Percentiles rank a stretch among this genome's conserved stretches.
These are phyloP conservation scores for Nemania sp. DNA, from an alignment of 2,329 filamentous ascomycete genomes.

Conservation along the genomic window DNA sequence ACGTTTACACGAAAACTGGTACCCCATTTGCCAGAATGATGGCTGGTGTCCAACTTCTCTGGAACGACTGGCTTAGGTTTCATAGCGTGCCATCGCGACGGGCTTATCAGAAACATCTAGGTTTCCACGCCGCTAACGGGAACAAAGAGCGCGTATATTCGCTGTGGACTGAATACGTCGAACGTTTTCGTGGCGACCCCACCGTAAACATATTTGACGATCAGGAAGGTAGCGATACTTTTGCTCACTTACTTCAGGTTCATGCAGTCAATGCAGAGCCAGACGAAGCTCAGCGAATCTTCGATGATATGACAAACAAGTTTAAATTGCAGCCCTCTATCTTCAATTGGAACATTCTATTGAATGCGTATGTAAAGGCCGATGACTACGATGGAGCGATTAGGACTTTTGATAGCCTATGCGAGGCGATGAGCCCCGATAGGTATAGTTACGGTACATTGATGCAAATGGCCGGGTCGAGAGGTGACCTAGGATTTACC, in stretches of 20 bases:
- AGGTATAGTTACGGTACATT: conserved; percentile 76
- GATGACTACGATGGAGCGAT: conserved; percentile 76
- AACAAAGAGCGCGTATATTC: conserved; percentile 60
- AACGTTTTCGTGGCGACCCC: conserved; percentile 50
- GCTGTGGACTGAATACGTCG: conserved; percentile 60
- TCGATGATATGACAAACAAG: conserved; percentile 69
- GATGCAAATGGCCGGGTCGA: conserved; percentile 76
- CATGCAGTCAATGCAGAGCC: conserved; percentile 77
- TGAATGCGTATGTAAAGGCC: conserved; percentile 76
- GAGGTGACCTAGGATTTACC: conserved; percentile 79
- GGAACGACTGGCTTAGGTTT: conserved; percentile 61
- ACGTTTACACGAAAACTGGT: conserved; percentile 46
- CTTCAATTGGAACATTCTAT: conserved; percentile 79
- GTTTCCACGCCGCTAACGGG: conserved; percentile 61
- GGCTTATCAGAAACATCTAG: conserved; percentile 63
- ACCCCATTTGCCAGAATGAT: conserved; percentile 55
- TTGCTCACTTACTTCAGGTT: conserved; percentile 74
- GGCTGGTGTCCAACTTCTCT: conserved; percentile 59
- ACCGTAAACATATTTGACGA: conserved; percentile 49
- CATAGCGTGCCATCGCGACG: conserved; percentile 57
- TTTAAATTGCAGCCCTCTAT: conserved; percentile 69
- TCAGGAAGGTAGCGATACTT: conserved; percentile 53
- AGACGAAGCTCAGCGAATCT: conserved; percentile 67
- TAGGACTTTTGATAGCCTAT: conserved; percentile 71
- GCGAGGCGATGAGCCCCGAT: conserved; percentile 64